Percentiles rank a stretch among this genome's conserved stretches.
Evolutionary conservation across 2,329 filamentous ascomycete species (phyloP).

Genomic region (Leptographium wingfieldii): DNA sequence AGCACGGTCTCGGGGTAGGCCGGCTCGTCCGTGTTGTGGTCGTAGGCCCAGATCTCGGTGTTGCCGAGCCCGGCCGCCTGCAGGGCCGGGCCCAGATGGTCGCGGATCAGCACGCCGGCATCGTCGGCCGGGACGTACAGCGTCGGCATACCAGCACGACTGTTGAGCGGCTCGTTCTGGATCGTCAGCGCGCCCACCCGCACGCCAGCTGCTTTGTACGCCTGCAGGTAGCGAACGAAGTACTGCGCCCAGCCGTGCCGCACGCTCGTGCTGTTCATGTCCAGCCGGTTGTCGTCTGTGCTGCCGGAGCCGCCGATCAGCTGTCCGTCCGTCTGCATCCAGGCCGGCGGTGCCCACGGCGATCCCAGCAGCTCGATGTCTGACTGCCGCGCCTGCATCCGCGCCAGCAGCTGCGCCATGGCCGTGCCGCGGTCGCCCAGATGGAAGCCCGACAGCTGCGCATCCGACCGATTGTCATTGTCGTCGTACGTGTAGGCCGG

Average conservation of each 20-base stretch:
- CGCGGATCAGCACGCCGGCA: slow-evolving; percentile 22
- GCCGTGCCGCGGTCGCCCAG: slow-evolving; percentile 25
- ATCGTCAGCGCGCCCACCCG: slow-evolving; percentile 29
- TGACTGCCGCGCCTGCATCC: slow-evolving; percentile 23
- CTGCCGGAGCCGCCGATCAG: slow-evolving; percentile 20
- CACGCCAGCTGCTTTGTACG: slow-evolving; percentile 22
- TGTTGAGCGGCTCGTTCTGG: slow-evolving; percentile 32
- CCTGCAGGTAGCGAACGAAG: slow-evolving; percentile 29
- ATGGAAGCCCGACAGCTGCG: slow-evolving; percentile 18
- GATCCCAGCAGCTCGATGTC: slow-evolving; percentile 25
- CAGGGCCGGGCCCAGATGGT: slow-evolving; percentile 27
- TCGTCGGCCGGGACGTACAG: slow-evolving; percentile 16
- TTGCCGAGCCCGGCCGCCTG: slow-evolving; percentile 22
- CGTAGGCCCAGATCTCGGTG: slow-evolving; percentile 33
- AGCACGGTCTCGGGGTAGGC: slow-evolving; percentile 26
- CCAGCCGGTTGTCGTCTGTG: slow-evolving; percentile 24
- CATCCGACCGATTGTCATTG: slow-evolving; percentile 19
- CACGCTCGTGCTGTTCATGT: slow-evolving; percentile 22
- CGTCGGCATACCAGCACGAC: slow-evolving; percentile 2
- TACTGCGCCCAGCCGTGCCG: slow-evolving; percentile 21
- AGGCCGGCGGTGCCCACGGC: slow-evolving; percentile 27
- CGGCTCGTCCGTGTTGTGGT: slow-evolving; percentile 25
- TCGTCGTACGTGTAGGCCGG: slow-evolving; percentile 29
- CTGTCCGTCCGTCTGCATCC: slow-evolving; percentile 27
- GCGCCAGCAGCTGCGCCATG: slow-evolving; percentile 24